Evolutionary conservation across 805 yeast genomes (phyloP).

Genomic region (Candida manassasensis): DNA sequence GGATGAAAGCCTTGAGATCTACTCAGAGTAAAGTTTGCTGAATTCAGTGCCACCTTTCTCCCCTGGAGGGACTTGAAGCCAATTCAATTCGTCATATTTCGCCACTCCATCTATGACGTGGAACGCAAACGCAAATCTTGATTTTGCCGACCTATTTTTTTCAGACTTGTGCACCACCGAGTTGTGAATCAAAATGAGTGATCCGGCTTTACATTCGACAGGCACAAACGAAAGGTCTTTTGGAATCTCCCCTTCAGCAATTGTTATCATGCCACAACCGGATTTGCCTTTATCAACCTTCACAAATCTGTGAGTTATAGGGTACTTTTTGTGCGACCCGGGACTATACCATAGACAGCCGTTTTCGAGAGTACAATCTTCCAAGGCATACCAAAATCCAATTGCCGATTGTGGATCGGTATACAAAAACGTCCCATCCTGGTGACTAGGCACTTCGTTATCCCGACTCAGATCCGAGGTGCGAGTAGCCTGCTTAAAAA

Average conservation of each 20-base stretch:
- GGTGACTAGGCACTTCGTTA: slow-evolving; percentile 69
- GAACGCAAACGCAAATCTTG: slow-evolving; percentile 75
- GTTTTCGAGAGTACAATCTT: slow-evolving; percentile 61
- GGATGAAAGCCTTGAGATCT: no score
- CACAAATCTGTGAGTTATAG: slow-evolving; percentile 60
- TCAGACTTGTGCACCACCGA: slow-evolving; percentile 70
- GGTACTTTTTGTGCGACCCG: slow-evolving; percentile 60
- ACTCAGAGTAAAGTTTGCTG: slow-evolving; percentile 46
- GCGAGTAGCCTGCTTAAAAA: slow-evolving; percentile 62
- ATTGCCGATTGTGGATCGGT: slow-evolving; percentile 68
- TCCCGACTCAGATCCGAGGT: slow-evolving; percentile 22
- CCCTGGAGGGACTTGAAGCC: slow-evolving; percentile 73
- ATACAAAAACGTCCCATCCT: slow-evolving; percentile 68
- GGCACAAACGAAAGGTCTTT: slow-evolving; percentile 34
- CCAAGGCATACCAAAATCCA: slow-evolving; percentile 81
- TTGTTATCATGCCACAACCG: slow-evolving; percentile 53
- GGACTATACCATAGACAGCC: slow-evolving; percentile 70
- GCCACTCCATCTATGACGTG: slow-evolving; percentile 69
- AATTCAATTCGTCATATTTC: slow-evolving; percentile 59
- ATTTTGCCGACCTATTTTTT: slow-evolving; percentile 46
- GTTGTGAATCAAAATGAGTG: slow-evolving; percentile 66
- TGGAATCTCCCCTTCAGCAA: slow-evolving; percentile 23
- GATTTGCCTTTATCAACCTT: slow-evolving; percentile 42
- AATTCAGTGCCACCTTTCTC: slow-evolving; percentile 56
- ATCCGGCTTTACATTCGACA: slow-evolving; percentile 67